Conservation (phyloP, 164 flowering plant species). For the Houttuynia cordata region DNA sequence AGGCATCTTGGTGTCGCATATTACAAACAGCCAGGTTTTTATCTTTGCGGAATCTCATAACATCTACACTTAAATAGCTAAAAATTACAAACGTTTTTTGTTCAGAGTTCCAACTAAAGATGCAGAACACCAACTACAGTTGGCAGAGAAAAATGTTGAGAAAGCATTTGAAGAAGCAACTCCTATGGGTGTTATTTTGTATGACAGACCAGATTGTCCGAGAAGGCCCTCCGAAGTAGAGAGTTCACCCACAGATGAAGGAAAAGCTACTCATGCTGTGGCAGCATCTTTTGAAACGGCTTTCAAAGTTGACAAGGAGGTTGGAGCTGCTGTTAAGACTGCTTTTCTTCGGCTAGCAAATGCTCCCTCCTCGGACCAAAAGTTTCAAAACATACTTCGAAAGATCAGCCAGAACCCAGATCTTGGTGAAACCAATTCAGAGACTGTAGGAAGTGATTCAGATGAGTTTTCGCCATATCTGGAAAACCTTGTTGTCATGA, state of each 20-base stretch:
- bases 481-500: conserved; percentile 43
- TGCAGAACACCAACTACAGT: conserved; percentile 44
- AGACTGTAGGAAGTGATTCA: conserved; percentile 47
- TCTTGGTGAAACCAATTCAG: conserved; percentile 23
- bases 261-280: conserved; percentile 54
- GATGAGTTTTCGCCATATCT: conserved; percentile 17
- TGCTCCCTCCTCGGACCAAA: conserved; percentile 35
- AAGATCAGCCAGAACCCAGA: conserved; percentile 75
- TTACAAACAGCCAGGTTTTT: conserved; percentile 81
- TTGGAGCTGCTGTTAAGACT: conserved; percentile 74
- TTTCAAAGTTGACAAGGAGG: conserved; percentile 89
- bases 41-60: neutral
- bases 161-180: conserved; percentile 80
- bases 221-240: conserved; percentile 41
- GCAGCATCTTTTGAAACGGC: conserved; percentile 83
- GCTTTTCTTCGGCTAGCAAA: conserved; percentile 64
- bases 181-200: conserved; percentile 75
- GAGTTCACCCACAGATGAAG: conserved; percentile 36
- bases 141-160: conserved; percentile 55
- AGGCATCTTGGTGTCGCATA: conserved; percentile 96
- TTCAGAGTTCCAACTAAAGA: conserved; percentile 68
- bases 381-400: conserved; percentile 45
- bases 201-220: conserved; percentile 53
- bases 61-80: neutral
- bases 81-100: neutral